Percentiles rank a stretch among this genome's conserved stretches.
Evolutionary conservation across 2,329 filamentous ascomycete genomes (phyloP).

Genomic region (Aspergillus fructus): DNA sequence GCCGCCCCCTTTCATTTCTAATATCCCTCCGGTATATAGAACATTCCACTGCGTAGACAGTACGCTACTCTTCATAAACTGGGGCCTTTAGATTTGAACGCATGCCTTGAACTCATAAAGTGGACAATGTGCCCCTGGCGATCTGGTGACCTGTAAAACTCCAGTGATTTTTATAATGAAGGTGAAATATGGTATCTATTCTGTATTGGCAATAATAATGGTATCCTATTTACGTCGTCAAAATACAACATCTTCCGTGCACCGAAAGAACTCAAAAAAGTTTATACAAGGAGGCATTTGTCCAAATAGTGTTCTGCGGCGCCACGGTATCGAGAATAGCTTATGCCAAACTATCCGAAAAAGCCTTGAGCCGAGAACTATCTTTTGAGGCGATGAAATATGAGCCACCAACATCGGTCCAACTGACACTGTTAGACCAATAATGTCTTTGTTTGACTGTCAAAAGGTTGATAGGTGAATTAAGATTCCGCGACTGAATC

Average conservation of each 20-base stretch:
- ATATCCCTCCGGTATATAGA: background rate
- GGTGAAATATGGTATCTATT: constrained; percentile 2
- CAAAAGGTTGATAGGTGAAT: constrained; percentile 79
- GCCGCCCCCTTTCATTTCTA: background rate
- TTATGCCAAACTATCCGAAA: constrained; percentile 41
- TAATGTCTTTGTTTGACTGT: constrained; percentile 73
- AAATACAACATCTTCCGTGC: background rate
- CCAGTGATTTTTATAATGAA: background rate
- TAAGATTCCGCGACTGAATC: constrained; percentile 70
- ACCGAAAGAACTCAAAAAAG: background rate
- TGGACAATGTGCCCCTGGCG: background rate
- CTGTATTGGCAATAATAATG: background rate
- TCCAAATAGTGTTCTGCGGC: background rate
- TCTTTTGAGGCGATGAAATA: constrained; percentile 90
- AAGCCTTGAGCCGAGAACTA: constrained; percentile 51
- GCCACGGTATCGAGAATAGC: background rate
- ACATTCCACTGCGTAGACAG: background rate
- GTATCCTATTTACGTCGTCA: constrained; percentile 5
- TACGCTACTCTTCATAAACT: background rate
- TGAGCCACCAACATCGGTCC: constrained; percentile 78
- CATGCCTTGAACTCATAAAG: background rate
- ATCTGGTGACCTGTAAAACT: background rate
- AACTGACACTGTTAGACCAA: constrained; percentile 73
- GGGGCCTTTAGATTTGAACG: too few relatives aligned
- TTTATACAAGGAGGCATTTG: constrained; percentile 2